Base-by-base conservation (phyloP, 805 yeast species). In the Schwanniomyces sp. region DNA sequence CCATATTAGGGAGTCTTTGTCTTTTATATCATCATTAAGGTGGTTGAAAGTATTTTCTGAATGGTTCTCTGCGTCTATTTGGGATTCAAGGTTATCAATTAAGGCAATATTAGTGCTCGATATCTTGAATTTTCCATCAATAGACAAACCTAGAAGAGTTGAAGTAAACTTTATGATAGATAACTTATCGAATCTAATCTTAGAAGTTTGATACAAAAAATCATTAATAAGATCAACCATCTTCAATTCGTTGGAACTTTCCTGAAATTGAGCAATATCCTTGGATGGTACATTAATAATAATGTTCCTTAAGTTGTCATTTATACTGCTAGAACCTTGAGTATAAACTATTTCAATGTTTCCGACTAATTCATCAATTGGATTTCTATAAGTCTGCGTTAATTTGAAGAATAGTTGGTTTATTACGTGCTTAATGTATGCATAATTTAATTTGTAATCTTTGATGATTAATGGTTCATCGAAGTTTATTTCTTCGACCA, bases 91-190 rank as follows among this genome's bases (percentile, higher is more conserved):
- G 21, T 29, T 40, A 6, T 32, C 37, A 3, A 41, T 43, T 27
- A 40, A 39, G 12, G 37, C 24, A 11, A 47, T 16, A 7, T 39
- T 50, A 7, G 40, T 45, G 30, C 54, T 46, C 25, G 45, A 46
- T 14, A 63, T 40, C 34, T 55, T 59, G 17, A 63, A 37, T 40
- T 49, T 58, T 11, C 68, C 69, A 12, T 64, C 68, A 7, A 45
- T 47, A 2, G 59, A 51, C 7, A 64, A 41, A 41, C 51, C 53
- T 11, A 63, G 29, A 12, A 63, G 37, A 12, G 48, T 44, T 16
- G 63, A 52, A 7, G 49, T 47, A 40, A 66, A 56, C 45, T 53
- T 57, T 5, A 41, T 41, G 7, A 67, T 43, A 7, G 49, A 39
- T 37, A 68, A 48, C 30, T 59, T 59, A 3, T 52, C 48, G 25